These are phyloP conservation scores for Clonostachys byssicola DNA, from an alignment of 2,329 filamentous ascomycete genomes.

Conservation along the genomic window DNA sequence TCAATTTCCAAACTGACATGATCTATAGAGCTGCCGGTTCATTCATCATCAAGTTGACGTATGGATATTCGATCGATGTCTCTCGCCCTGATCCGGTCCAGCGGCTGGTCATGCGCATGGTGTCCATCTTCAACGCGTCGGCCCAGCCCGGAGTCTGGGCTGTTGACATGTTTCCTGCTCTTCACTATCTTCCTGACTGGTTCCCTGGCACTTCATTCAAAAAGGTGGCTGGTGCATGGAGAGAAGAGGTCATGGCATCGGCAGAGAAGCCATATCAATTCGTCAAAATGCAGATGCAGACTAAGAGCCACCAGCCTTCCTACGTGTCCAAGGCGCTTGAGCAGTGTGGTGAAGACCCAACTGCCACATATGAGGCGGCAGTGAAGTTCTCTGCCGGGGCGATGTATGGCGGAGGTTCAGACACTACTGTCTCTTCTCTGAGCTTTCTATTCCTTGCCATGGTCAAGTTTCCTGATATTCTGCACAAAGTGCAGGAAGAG, in stretches of 20 bases:
- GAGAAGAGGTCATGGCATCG: conserved; percentile 5
- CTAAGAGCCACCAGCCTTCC: conserved; percentile 1
- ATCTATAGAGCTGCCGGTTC: conserved; percentile 1
- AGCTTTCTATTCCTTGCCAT: conserved; percentile 14
- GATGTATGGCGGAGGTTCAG: conserved; percentile 11
- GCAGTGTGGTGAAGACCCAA: not conserved
- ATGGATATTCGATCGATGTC: conserved; percentile 12
- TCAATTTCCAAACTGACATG: no score
- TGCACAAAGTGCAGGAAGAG: conserved; percentile 14
- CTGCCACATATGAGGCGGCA: conserved; percentile 4
- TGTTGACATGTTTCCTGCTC: conserved; percentile 13
- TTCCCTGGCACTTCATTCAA: conserved; percentile 14
- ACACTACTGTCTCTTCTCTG: conserved; percentile 11
- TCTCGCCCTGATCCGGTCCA: conserved; percentile 9
- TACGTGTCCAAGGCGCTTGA: conserved; percentile 1
- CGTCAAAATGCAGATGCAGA: conserved; percentile 8
- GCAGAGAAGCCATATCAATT: conserved; percentile 12
- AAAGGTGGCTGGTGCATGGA: conserved; percentile 11
- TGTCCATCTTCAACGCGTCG: conserved; percentile 12
- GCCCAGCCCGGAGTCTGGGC: conserved; percentile 11
- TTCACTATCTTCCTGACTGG: conserved; percentile 4
- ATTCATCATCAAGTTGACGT: conserved; percentile 7
- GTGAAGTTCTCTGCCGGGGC: conserved; percentile 6
- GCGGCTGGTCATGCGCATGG: conserved; percentile 9
- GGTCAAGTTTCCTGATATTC: conserved; percentile 12